Conservation (phyloP, 352 stramenopile genomes). For the Phytophthora ohioensis region DNA sequence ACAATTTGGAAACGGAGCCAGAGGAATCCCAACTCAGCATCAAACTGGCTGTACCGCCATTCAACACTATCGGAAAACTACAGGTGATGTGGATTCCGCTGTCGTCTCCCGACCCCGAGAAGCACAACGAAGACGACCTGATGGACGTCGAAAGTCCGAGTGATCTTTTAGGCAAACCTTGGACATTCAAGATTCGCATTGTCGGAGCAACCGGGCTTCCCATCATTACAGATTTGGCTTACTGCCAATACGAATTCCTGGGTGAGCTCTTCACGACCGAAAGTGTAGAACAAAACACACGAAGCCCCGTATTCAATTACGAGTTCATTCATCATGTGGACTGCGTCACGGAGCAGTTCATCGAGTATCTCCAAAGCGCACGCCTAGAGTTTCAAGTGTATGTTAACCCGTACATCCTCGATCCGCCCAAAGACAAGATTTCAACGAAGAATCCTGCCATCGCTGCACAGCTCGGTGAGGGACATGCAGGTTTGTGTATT, state of each 20-base stretch:
- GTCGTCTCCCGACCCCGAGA: conserved; percentile 74
- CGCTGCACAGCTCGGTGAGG: conserved; percentile 64
- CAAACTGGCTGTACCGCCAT: conserved; percentile 91
- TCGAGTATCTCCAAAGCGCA: conserved; percentile 84
- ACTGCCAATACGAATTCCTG: conserved; percentile 95
- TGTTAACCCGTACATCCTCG: conserved; percentile 90
- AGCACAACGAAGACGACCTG: conserved; percentile 71
- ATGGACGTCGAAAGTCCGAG: conserved; percentile 78
- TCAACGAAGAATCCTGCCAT: conserved; percentile 80
- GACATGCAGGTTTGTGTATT: conserved; percentile 45
- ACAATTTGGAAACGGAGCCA: conserved; percentile 92
- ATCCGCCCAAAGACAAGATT: conserved; percentile 86
- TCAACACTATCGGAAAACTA: conserved; percentile 94
- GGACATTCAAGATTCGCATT: conserved; percentile 92
- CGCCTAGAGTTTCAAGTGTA: conserved; percentile 91
- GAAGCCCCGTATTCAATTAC: conserved; percentile 92
- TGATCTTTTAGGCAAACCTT: conserved; percentile 89
- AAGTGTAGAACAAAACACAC: conserved; percentile 89
- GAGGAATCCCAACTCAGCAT: conserved; percentile 91
- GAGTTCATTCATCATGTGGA: conserved; percentile 88
- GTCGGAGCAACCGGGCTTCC: conserved; percentile 85
- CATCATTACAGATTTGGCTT: conserved; percentile 90
- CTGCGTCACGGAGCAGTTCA: conserved; percentile 88
- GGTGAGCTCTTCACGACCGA: conserved; percentile 94
- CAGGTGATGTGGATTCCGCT: conserved; percentile 91